A percentile compares a stretch with the other conserved stretches of the same genome.
These are phyloP conservation scores for Heterobasidion occidentale DNA, from an alignment of 1,284 basidiomycete genomes.

Conservation along the genomic window DNA sequence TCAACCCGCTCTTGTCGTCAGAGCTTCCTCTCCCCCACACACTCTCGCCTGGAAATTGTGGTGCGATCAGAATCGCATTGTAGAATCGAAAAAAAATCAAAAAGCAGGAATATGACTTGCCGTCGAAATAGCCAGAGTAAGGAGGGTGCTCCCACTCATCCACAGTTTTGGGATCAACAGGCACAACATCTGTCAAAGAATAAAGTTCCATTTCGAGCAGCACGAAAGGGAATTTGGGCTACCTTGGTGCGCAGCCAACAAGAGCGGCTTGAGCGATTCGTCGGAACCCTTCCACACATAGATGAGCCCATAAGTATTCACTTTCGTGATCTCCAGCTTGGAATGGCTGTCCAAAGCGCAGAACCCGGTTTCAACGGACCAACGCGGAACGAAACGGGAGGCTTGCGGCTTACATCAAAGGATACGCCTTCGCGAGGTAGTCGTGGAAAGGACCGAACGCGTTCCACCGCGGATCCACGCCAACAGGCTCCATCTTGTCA, in stretches of 20 bases:
- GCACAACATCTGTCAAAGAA: conserved; percentile 38
- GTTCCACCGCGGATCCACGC: conserved; percentile 37
- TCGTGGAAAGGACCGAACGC: conserved; percentile 32
- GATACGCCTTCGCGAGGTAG: conserved; percentile 33
- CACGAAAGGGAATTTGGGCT: background rate
- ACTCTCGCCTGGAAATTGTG: conserved; percentile 26
- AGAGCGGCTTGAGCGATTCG: conserved; percentile 48
- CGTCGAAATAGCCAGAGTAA: conserved; percentile 29
- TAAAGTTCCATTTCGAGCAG: background rate
- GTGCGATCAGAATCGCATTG: too few species aligned
- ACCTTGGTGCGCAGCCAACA: conserved; percentile 64
- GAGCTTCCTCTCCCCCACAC: conserved; percentile 59
- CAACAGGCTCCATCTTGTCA: conserved; percentile 33
- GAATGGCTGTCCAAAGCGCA: conserved; percentile 31
- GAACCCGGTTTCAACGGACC: background rate
- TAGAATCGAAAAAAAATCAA: background rate
- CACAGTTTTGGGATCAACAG: conserved; percentile 44
- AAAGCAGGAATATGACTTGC: conserved; percentile 8
- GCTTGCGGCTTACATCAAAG: conserved; percentile 25
- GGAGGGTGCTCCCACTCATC: conserved; percentile 39
- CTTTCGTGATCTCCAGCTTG: conserved; percentile 41
- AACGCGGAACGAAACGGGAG: conserved; percentile 6
- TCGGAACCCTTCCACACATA: conserved; percentile 58
- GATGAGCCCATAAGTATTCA: conserved; percentile 60
- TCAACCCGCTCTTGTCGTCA: conserved; percentile 58